Evolutionary conservation across 129 eudicot genomes (phyloP).

Genomic region (Tagetes patula): DNA sequence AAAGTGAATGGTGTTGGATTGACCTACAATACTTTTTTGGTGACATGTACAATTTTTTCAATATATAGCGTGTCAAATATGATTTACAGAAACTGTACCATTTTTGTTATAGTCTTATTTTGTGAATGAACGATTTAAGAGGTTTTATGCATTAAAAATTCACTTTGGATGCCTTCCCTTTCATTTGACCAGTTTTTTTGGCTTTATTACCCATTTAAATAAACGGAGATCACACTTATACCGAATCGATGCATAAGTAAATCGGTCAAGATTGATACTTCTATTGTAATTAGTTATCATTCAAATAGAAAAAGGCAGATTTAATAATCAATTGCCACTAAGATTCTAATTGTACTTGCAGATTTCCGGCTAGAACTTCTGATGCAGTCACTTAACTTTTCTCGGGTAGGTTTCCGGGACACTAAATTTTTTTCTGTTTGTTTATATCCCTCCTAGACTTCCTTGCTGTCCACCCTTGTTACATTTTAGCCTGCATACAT

Average conservation of each 20-base stretch:
- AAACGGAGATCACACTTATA: neutral
- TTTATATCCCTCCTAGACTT: conserved; percentile 8
- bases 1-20: neutral
- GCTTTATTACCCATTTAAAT: neutral
- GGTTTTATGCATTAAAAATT: neutral
- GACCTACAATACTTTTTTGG: neutral
- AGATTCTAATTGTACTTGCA: conserved; percentile 48
- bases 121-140: neutral
- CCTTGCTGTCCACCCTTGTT: conserved; percentile 9
- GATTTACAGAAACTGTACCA: neutral
- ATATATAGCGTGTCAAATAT: neutral
- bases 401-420: conserved; percentile 61
- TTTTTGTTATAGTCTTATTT: neutral
- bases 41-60: neutral
- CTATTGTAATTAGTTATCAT: neutral
- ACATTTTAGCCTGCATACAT: conserved; percentile 2
- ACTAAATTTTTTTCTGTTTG: conserved; percentile 7
- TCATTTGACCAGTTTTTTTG: neutral
- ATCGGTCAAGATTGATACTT: neutral
- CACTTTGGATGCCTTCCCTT: neutral
- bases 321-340: conserved; percentile 17
- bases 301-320: neutral
- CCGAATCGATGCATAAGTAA: neutral
- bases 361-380: conserved; percentile 92
- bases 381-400: conserved; percentile 89